Percentiles rank a stretch among this genome's conserved stretches.
phyloP scores from a whole-genome alignment of 257 asterid genomes.

The Nicotiana sylvestris region DNA sequence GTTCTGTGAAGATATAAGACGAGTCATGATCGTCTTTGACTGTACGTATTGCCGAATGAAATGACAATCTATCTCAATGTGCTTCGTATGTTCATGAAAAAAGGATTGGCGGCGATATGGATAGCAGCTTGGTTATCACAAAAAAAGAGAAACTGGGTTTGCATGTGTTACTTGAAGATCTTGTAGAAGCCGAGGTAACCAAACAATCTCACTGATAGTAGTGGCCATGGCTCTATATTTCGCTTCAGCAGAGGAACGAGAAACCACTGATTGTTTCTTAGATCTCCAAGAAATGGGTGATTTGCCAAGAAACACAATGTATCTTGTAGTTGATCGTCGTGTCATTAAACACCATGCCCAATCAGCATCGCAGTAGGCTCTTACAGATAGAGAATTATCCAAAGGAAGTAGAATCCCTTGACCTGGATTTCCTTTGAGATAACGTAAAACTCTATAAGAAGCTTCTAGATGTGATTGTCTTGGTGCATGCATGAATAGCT shows the following conservation, averaged over 20 bases:
- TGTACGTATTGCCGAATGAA: not conserved
- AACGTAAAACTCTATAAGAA: not conserved
- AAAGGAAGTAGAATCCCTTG: not conserved
- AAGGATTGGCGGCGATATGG: not conserved
- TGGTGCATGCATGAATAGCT: too few species aligned
- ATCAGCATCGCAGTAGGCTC: not conserved
- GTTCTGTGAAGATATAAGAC: not conserved
- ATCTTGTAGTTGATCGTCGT: not conserved
- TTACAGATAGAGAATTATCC: too few species aligned
- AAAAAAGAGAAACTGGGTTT: not conserved
- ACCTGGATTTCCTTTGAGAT: not conserved
- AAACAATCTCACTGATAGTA: not conserved
- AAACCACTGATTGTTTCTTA: not conserved
- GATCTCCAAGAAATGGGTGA: conserved; percentile 3
- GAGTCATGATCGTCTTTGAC: not conserved
- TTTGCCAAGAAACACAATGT: not conserved
- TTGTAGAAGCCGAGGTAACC: not conserved
- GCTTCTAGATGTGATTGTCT: too few species aligned
- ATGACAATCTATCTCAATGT: not conserved
- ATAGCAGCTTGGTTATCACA: not conserved
- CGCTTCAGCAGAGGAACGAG: not conserved
- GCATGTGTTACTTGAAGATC: not conserved
- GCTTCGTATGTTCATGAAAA: not conserved
- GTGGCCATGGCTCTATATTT: not conserved
- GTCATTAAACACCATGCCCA: not conserved